Percentiles rank a stretch among this genome's conserved stretches.
These are phyloP conservation scores for Aristolochia californica DNA, from an alignment of 164 flowering plant genomes.

Conservation along the genomic window DNA sequence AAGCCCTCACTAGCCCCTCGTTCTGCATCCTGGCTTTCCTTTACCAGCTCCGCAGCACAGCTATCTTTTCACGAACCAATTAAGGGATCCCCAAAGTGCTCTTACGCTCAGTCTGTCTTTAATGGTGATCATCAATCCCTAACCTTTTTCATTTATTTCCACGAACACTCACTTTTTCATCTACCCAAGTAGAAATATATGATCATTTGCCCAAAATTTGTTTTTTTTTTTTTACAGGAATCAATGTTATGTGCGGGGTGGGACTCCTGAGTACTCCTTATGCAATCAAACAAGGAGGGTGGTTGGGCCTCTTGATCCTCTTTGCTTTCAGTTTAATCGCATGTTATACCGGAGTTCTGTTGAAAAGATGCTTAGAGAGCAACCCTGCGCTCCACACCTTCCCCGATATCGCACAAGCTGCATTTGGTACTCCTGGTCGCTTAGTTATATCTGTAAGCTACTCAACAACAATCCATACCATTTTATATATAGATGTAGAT, in stretches of 20 bases:
- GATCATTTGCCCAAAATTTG: not conserved
- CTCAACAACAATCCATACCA: too few relatives aligned
- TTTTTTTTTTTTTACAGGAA: constrained; percentile 28
- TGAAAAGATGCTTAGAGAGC: constrained; percentile 56
- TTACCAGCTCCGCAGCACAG: too few relatives aligned
- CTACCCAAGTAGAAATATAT: too few relatives aligned
- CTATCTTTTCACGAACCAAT: too few relatives aligned
- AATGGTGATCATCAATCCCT: constrained; percentile 29
- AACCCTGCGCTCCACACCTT: constrained; percentile 45
- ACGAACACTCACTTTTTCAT: too few relatives aligned
- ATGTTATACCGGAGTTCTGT: constrained; percentile 55
- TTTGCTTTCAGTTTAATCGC: constrained; percentile 29
- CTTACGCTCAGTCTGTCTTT: constrained; percentile 35
- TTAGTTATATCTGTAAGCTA: constrained; percentile 41
- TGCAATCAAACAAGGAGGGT: constrained; percentile 68
- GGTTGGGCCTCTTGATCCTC: constrained; percentile 45
- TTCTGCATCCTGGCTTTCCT: too few relatives aligned
- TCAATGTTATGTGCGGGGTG: constrained; percentile 60
- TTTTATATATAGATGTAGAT: too few relatives aligned
- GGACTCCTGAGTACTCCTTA: constrained; percentile 65
- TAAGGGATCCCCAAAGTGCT: constrained; percentile 2
- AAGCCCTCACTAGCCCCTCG: too few relatives aligned
- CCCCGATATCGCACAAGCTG: constrained; percentile 82
- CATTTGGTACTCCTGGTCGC: constrained; percentile 59
- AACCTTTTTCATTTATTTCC: too few relatives aligned